Conservation (phyloP, 73 alveolate genomes). For the Paraurostyla sp. region DNA sequence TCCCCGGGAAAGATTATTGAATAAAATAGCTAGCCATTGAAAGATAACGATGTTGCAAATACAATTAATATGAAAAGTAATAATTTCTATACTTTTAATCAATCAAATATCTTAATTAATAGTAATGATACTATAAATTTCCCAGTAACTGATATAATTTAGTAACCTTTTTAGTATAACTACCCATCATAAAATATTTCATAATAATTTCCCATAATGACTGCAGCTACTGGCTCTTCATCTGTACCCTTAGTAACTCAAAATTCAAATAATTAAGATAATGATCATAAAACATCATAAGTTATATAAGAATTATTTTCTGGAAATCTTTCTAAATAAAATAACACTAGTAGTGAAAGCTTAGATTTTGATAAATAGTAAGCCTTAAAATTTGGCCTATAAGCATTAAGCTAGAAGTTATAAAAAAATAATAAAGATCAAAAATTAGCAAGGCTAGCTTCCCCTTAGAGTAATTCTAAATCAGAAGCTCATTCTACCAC, state of each 20-base stretch:
- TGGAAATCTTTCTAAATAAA: too few species aligned
- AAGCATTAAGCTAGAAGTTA: not conserved
- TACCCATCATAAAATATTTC: too few species aligned
- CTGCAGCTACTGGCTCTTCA: too few species aligned
- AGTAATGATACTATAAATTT: not conserved
- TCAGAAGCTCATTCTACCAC: constrained; percentile 15
- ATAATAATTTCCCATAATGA: too few species aligned
- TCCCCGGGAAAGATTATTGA: not conserved
- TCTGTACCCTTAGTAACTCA: too few species aligned
- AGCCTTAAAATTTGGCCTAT: not conserved
- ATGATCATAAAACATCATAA: too few species aligned
- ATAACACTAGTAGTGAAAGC: too few species aligned
- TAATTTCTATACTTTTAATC: not conserved
- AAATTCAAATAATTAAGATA: too few species aligned
- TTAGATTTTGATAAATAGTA: not conserved
- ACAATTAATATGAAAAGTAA: not conserved
- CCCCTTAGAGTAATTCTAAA: constrained; percentile 34
- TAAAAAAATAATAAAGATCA: not conserved
- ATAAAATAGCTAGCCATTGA: not conserved
- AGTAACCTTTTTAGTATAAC: too few species aligned
- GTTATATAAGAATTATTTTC: too few species aligned
- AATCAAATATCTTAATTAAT: not conserved
- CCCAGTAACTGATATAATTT: not conserved
- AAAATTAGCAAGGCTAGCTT: not conserved
- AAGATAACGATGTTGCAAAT: not conserved